Conservation (phyloP, 306 rosid species). For the Trifolium dubium region DNA sequence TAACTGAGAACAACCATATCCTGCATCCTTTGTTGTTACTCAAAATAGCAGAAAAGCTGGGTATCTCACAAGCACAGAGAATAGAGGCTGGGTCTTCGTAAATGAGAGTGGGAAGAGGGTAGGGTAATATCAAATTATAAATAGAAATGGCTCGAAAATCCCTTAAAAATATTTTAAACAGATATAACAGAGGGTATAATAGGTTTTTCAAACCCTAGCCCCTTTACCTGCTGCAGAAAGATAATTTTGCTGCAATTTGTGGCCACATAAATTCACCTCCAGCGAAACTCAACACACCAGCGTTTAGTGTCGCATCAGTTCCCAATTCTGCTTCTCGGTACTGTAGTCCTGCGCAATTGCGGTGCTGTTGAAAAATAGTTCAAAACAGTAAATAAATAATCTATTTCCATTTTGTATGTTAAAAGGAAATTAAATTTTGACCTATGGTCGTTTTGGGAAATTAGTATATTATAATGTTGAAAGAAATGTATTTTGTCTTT, state of each 20-base stretch:
- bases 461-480: constrained; percentile 4
- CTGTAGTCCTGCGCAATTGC: not conserved
- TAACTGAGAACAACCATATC: not conserved
- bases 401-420: constrained; percentile 17
- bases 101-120: not conserved
- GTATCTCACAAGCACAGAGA: too few relatives aligned
- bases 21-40: not conserved
- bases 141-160: not conserved
- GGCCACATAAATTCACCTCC: not conserved
- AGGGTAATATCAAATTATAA: not conserved
- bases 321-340: not conserved
- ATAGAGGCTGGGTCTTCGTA: not conserved
- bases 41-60: not conserved
- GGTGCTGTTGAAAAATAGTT: not conserved
- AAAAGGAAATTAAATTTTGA: constrained; percentile 3
- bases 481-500: not conserved
- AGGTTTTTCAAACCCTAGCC: not conserved
- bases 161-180: not conserved
- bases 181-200: not conserved
- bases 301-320: not conserved
- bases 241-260: not conserved
- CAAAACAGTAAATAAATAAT: not conserved
- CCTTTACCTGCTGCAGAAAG: not conserved
- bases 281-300: not conserved
- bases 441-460: constrained; percentile 10